phyloP scores from a whole-genome alignment of 306 rosid species.

The Ammopiptanthus mongolicus region DNA sequence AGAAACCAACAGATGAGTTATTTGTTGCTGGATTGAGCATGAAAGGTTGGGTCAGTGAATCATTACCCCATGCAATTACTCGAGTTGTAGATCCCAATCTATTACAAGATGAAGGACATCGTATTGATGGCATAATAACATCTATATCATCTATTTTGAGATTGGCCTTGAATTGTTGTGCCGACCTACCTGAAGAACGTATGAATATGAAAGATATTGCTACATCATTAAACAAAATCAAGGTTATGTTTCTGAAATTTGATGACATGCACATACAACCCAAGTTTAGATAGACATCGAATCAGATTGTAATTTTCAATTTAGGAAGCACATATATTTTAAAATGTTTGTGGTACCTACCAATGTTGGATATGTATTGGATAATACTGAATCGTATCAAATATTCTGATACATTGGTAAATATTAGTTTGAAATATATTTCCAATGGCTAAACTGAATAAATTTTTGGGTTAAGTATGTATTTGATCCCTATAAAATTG shows the following conservation, averaged over 20 bases:
- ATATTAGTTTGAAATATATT: too few species aligned
- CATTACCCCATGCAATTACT: constrained; percentile 2
- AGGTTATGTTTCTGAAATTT: neutral
- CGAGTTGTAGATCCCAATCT: constrained; percentile 1
- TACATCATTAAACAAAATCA: constrained; percentile 14
- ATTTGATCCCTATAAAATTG: too few species aligned
- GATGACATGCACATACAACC: neutral
- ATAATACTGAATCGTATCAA: too few species aligned
- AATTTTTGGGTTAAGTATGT: too few species aligned
- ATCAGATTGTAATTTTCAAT: neutral
- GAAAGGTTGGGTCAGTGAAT: constrained; percentile 14
- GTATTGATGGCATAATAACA: neutral
- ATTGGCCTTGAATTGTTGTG: constrained; percentile 16
- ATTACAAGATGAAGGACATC: neutral
- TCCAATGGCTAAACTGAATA: too few species aligned
- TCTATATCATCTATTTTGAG: neutral
- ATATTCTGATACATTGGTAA: too few species aligned
- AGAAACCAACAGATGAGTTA: constrained; percentile 18
- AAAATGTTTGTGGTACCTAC: neutral
- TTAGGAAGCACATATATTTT: neutral
- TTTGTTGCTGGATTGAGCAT: constrained; percentile 8
- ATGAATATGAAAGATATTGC: constrained; percentile 2
- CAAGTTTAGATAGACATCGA: neutral
- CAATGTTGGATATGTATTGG: too few species aligned
- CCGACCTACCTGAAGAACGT: constrained; percentile 13